Evolutionary conservation across 495 filamentous ascomycete genomes (phyloP), one percentile per base, ranked within the genome.

Genomic region (Neurospora tetrasperma): DNA sequence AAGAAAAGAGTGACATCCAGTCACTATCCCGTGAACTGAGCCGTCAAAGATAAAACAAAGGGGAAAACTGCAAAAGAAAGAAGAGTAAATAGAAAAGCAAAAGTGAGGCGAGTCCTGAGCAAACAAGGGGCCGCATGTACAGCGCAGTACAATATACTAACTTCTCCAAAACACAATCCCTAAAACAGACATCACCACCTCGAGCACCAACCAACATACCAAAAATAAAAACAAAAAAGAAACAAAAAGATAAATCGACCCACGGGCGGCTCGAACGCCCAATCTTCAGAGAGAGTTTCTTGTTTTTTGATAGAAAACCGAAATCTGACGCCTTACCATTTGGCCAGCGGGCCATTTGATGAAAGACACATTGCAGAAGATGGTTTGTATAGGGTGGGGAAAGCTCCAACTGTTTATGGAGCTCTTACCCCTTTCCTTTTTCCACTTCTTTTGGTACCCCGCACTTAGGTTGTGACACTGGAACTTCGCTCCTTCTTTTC

Each of bases 291-390:
- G 54, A 66, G 27, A 31, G 8, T 66, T 66, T 66, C 54, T 35
- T 4, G 54, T 35, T 18, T 18, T 62, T 66, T 66, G 14, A 31
- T 31, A 31, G 27, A 66, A 62, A 62, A 18, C 54, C 54, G 54
- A 66, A 66, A 66, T 66, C 54, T 78, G 75, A 71, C 77, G 77
- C 77, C 77, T 79, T 79, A 79, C 77, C 77, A 79, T 79, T 79
- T 76, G 54, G 54, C 54, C 54, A 66, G 54, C 54, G 54, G 54
- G 54, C 54, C 54, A 66, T 35, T 66, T 66, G 54, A 31, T 66
- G 5, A 35, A 31, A 66, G 54, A 66, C 54, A 66, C 27, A 35
- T 66, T 35, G 54, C 54, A 66, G 14, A 35, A 66, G 14, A 27
- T 66, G 54, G 27, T 66, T 66, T 66, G 54, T 66, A 66, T 66